phyloP scores from a whole-genome alignment of 257 asterid genomes.

The Coffea canephora region DNA sequence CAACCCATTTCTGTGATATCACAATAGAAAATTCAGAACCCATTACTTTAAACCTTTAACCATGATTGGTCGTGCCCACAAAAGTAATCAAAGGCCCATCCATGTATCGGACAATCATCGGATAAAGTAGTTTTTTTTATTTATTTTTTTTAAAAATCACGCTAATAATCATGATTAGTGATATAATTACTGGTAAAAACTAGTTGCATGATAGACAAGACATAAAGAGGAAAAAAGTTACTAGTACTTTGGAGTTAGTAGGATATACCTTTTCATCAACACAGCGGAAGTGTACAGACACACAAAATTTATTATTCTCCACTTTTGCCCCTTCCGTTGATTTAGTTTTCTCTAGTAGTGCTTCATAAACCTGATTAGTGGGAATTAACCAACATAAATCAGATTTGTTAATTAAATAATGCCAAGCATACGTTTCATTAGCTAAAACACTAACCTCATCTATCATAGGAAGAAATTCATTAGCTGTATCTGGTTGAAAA shows the following conservation, averaged over 20 bases:
- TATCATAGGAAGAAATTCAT: slow-evolving; percentile 81
- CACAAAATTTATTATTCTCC: slow-evolving; percentile 85
- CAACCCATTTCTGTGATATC: slow-evolving; percentile 72
- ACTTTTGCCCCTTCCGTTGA: slow-evolving; percentile 70
- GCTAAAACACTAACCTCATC: slow-evolving; percentile 46
- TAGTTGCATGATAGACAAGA: slow-evolving; percentile 2
- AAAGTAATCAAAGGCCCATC: background rate
- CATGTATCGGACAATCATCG: background rate
- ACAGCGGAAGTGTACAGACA: slow-evolving; percentile 88
- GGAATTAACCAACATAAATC: background rate
- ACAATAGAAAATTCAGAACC: background rate
- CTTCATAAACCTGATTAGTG: slow-evolving; percentile 58
- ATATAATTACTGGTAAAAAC: background rate
- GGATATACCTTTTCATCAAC: slow-evolving; percentile 81
- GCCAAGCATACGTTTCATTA: no score
- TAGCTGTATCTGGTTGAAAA: slow-evolving; percentile 88
- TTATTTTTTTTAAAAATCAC: no score
- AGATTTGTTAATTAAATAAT: background rate
- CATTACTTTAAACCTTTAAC: background rate
- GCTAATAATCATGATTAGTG: background rate
- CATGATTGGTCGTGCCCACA: background rate
- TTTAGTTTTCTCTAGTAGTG: slow-evolving; percentile 60
- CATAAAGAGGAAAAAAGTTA: slow-evolving; percentile 1
- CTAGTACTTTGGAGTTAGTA: no score
- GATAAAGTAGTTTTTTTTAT: background rate